phyloP scores from a whole-genome alignment of 2,329 filamentous ascomycete genomes.

The Metarhizium brunneum region DNA sequence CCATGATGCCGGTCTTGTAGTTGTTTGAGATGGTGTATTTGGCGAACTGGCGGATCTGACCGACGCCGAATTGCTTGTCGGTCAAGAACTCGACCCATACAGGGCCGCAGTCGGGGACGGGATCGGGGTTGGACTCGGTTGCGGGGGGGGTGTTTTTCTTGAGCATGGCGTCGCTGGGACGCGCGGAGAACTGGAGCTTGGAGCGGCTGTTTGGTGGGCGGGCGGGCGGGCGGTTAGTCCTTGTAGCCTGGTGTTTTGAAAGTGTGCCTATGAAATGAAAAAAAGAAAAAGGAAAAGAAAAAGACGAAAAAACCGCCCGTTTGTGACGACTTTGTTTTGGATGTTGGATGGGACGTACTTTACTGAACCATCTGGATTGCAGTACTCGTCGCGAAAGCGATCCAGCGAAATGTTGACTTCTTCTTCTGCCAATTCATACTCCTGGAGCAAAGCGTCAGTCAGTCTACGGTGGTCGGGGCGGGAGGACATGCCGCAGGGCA shows the following conservation, averaged over 20 bases:
- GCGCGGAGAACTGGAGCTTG: constrained; percentile 80
- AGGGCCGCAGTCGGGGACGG: constrained; percentile 66
- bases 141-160: constrained; percentile 69
- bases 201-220: constrained; percentile 50
- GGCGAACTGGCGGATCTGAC: constrained; percentile 85
- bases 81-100: constrained; percentile 90
- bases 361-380: constrained; percentile 61
- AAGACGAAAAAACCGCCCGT: too few species aligned
- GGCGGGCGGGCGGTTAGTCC: neutral
- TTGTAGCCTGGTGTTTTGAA: neutral
- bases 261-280: neutral
- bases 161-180: constrained; percentile 76
- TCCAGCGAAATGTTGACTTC: constrained; percentile 81
- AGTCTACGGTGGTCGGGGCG: neutral
- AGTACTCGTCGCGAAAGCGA: constrained; percentile 67
- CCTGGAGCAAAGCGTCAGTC: constrained; percentile 39
- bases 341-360: constrained; percentile 47
- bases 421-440: constrained; percentile 84
- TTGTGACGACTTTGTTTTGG: too few species aligned
- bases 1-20: constrained; percentile 84
- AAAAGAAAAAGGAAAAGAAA: too few species aligned
- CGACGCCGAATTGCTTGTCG: constrained; percentile 74
- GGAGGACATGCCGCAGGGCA: constrained; percentile 17
- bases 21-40: constrained; percentile 70
- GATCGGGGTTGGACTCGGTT: constrained; percentile 60